Base-by-base conservation (phyloP, 2,329 filamentous ascomycete genomes). In the Saccharata proteae region DNA sequence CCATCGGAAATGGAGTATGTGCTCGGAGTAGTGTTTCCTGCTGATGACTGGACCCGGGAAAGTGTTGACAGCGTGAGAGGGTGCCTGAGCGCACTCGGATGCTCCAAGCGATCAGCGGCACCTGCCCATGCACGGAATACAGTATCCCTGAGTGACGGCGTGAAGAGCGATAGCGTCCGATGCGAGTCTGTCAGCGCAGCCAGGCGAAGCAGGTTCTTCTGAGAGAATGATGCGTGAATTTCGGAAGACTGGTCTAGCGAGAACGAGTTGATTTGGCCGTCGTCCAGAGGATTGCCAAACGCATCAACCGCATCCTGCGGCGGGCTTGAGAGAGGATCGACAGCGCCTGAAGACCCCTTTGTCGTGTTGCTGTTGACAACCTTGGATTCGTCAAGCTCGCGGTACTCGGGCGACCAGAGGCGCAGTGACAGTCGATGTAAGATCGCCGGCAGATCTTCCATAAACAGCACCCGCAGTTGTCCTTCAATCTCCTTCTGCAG, bases 401-500 rank as follows among this genome's bases (percentile, higher is more conserved):
- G 68, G 51, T 90, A 83, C 43, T 96, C 88, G 0, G 86, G 83
- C 32, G 84, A 90, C 77, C 85, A 93, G 29, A 94, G 59, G 41
- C 82, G 76, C 35, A 96, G 63, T 0, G 88, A 96, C 13, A 98
- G 62, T 30, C 85, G 74, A 57, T 98, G 90, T 39, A 98, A 93
- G 37, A 96, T 96, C 29, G 88, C 86, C 1, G 90, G 90, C 15
- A 98, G 61, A 54, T 98, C 90, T 41, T 98, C 88, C 85, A 96
- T 96, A 67, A 98, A 93, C 42, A 98, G 54, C 33, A 86, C 84
- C 17, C 90, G 77, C 38, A 98, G 61, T 56, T 96, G 90, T 30
- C 74, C 80, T 59, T 98, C 90, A 46, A 98, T 98, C 38, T 88
- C 93, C 53, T 83, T 80, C 52, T 98, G 90, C 35, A 98, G 64